Evolutionary conservation across 192 early-diverging fungal genomes (phyloP).

Genomic region (Linnemannia schmuckeri): DNA sequence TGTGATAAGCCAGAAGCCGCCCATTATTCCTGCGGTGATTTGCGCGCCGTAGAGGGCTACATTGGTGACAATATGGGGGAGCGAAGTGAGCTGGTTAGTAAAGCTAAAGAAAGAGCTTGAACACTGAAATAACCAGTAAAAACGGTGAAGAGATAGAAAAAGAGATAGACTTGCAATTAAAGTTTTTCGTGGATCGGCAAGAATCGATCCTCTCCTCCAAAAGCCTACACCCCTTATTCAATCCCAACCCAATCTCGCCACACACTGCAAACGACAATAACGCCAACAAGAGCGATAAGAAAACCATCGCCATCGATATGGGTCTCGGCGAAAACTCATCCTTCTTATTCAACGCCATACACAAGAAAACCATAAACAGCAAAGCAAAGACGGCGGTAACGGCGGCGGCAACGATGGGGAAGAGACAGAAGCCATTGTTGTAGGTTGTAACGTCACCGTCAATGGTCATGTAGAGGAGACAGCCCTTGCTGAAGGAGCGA

Average conservation of each 20-base stretch:
- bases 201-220: not conserved
- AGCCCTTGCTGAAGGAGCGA: not conserved
- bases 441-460: slow-evolving; percentile 10
- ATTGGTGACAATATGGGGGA: not conserved
- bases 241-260: slow-evolving; percentile 42
- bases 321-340: not conserved
- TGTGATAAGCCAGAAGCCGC: slow-evolving; percentile 19
- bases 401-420: slow-evolving; percentile 39
- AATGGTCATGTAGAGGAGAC: slow-evolving; percentile 28
- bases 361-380: slow-evolving; percentile 8
- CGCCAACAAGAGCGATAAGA: not conserved
- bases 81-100: not conserved
- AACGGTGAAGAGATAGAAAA: not conserved
- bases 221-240: slow-evolving; percentile 40
- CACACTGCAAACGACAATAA: slow-evolving; percentile 37
- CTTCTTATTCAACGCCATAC: not conserved
- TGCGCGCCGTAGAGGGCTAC: slow-evolving; percentile 39
- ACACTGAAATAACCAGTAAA: not conserved
- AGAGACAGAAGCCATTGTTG: slow-evolving; percentile 36
- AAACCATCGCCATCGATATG: not conserved
- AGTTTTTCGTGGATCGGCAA: slow-evolving; percentile 17
- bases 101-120: not conserved
- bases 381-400: slow-evolving; percentile 15
- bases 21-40: slow-evolving; percentile 34
- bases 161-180: slow-evolving; percentile 21